Conservation (phyloP, 257 asterid genomes). For the Verbena officinalis region DNA sequence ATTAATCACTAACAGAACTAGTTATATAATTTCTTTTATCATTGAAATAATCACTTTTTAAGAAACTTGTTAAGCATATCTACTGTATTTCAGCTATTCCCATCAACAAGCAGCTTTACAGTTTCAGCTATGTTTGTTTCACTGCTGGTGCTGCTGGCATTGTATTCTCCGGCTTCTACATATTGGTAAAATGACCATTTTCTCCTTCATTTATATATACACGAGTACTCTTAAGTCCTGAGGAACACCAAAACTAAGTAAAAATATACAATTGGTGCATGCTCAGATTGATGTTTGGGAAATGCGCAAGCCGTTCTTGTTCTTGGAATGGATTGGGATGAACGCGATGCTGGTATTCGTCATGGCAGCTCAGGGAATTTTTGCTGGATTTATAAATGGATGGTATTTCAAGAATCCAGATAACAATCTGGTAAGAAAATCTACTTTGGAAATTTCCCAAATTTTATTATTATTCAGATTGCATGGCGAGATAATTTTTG, state of each 20-base stretch:
- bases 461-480: background rate
- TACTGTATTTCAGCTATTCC: conserved; percentile 64
- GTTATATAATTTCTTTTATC: background rate
- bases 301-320: conserved; percentile 64
- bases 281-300: conserved; percentile 76
- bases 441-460: background rate
- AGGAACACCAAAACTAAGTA: background rate
- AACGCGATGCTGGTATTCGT: conserved; percentile 93
- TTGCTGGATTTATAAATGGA: conserved; percentile 78
- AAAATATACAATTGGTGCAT: background rate
- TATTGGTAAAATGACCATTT: conserved; percentile 50
- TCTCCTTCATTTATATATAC: too few relatives aligned
- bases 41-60: background rate
- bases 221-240: background rate
- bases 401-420: conserved; percentile 66
- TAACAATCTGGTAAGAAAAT: conserved; percentile 54
- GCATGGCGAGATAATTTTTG: too few relatives aligned
- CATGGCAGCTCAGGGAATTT: conserved; percentile 83
- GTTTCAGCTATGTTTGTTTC: conserved; percentile 87
- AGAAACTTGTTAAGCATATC: background rate
- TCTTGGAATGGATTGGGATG: conserved; percentile 96
- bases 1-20: background rate
- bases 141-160: conserved; percentile 94
- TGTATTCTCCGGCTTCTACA: conserved; percentile 68
- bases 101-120: conserved; percentile 86